A percentile compares a stretch with the other conserved stretches of the same genome.
These are phyloP conservation scores for Kockiozyma suomiensis DNA, from an alignment of 805 yeast species.

Conservation along the genomic window DNA sequence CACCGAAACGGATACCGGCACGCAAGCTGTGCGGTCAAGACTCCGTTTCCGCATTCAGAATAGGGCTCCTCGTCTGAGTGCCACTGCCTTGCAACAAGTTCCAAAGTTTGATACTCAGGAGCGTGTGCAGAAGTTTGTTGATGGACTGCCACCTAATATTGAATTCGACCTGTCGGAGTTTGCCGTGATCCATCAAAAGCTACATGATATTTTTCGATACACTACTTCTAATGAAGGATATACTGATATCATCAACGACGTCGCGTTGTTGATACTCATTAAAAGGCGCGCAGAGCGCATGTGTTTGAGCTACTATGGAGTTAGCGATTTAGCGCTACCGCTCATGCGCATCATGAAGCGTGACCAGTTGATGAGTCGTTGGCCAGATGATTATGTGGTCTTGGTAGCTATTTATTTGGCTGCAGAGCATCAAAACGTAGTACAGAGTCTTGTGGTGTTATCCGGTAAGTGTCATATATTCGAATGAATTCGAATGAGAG, in stretches of 20 bases:
- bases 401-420: not conserved
- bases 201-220: not conserved
- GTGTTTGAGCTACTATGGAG: not conserved
- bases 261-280: not conserved
- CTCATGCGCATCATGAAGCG: not conserved
- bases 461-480: not conserved
- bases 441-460: not conserved
- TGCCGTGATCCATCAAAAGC: not conserved
- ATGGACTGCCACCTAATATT: not conserved
- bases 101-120: not conserved
- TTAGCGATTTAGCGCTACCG: not conserved
- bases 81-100: not conserved
- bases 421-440: not conserved
- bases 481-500: no score
- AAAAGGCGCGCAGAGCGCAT: not conserved
- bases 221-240: not conserved
- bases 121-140: not conserved
- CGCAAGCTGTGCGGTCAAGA: not conserved
- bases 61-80: not conserved
- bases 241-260: slow-evolving; percentile 2
- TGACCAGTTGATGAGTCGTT: slow-evolving; percentile 6
- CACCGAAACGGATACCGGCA: not conserved
- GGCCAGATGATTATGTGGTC: slow-evolving; percentile 2
- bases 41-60: not conserved
- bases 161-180: not conserved